Percentiles rank a stretch among this genome's conserved stretches.
Evolutionary conservation across 2,329 filamentous ascomycete species (phyloP).

Genomic region (Chalara sp.): DNA sequence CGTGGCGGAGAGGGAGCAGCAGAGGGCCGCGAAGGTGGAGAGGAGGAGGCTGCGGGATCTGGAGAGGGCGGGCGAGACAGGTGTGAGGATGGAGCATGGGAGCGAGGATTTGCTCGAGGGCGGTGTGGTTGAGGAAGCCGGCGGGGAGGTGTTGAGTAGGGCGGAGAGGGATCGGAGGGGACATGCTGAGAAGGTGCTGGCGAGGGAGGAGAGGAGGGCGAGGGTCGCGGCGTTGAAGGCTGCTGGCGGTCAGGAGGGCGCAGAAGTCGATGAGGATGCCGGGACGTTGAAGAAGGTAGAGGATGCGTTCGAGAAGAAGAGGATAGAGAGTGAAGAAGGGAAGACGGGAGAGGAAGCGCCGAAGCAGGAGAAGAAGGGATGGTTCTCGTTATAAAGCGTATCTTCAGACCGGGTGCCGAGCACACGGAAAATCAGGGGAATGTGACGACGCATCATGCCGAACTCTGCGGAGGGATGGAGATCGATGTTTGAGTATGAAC

Average conservation of each 20-base stretch:
- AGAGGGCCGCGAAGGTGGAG: conserved; percentile 51
- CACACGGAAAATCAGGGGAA: too few species aligned
- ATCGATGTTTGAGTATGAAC: too few species aligned
- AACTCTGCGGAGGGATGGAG: too few species aligned
- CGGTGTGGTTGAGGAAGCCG: conserved; percentile 10
- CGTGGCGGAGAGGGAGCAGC: conserved; percentile 44
- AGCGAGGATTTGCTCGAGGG: neutral
- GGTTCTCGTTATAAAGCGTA: too few species aligned
- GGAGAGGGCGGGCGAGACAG: neutral
- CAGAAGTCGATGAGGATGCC: conserved; percentile 8
- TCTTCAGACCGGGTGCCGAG: too few species aligned
- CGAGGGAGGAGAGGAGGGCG: conserved; percentile 47
- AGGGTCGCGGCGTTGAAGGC: conserved; percentile 18
- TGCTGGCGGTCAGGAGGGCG: conserved; percentile 16
- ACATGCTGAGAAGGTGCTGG: neutral
- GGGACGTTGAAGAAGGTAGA: conserved; percentile 3
- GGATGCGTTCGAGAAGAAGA: conserved; percentile 10
- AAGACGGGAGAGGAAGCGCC: too few species aligned
- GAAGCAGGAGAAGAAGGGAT: too few species aligned
- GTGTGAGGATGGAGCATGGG: conserved; percentile 15
- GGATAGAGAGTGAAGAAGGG: conserved; percentile 7
- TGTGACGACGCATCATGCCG: too few species aligned
- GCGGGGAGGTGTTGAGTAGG: conserved; percentile 32
- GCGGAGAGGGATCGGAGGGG: conserved; percentile 42
- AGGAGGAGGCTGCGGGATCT: conserved; percentile 32